Conservation (phyloP, 768 basidiomycete genomes). For the Boletus bicolor region DNA sequence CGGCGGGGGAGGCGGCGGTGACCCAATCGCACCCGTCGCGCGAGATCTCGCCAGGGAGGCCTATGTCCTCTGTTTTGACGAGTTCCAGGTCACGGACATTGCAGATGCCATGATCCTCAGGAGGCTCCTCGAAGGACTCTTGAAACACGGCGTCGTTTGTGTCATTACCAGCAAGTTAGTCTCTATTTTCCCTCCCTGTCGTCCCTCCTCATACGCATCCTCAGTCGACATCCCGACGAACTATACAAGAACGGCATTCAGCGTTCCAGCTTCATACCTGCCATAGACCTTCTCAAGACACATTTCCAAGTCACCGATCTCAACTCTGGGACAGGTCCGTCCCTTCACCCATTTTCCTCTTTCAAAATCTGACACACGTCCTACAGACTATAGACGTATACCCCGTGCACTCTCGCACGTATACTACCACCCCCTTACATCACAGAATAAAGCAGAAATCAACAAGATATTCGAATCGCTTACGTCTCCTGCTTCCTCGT, state of each 20-base stretch:
- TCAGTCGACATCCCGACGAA: slow-evolving; percentile 93
- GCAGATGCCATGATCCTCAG: slow-evolving; percentile 98
- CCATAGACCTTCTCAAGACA: slow-evolving; percentile 89
- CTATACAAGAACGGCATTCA: slow-evolving; percentile 99
- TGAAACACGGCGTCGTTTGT: slow-evolving; percentile 86
- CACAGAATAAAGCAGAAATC: slow-evolving; percentile 65
- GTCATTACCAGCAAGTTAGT: slow-evolving; percentile 97
- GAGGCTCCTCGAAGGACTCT: slow-evolving; percentile 80
- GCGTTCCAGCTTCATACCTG: slow-evolving; percentile 88
- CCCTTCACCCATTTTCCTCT: slow-evolving; percentile 11
- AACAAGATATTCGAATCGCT: slow-evolving; percentile 80
- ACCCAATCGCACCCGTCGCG: slow-evolving; percentile 86
- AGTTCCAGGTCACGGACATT: slow-evolving; percentile 99
- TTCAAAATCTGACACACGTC: background rate
- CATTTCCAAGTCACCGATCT: slow-evolving; percentile 87
- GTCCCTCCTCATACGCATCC: background rate
- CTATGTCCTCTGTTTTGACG: slow-evolving; percentile 90
- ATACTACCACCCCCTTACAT: slow-evolving; percentile 80
- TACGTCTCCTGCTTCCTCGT: slow-evolving; percentile 46
- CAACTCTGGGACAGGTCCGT: slow-evolving; percentile 86
- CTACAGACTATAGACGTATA: slow-evolving; percentile 87
- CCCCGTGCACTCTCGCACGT: slow-evolving; percentile 92
- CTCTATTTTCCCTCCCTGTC: background rate
- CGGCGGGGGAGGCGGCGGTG: slow-evolving; percentile 48
- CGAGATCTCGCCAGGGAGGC: slow-evolving; percentile 83